Conservation (phyloP, 2,329 filamentous ascomycete genomes). For the Penicillium sp. region DNA sequence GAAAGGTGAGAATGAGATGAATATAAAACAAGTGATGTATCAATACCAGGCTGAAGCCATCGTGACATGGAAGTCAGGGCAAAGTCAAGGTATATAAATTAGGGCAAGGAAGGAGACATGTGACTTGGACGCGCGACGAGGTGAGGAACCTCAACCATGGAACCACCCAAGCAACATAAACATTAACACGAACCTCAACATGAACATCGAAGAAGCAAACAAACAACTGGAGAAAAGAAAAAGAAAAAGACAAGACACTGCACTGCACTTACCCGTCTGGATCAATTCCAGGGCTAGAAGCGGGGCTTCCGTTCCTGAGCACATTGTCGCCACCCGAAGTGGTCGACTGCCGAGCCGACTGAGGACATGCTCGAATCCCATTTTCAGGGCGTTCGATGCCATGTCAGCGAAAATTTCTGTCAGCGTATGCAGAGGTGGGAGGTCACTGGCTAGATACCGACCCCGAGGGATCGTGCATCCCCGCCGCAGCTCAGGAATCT, state of each 20-base stretch:
- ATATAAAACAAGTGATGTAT: background rate
- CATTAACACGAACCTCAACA: background rate
- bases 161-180: background rate
- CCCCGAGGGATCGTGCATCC: constrained; percentile 1
- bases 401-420: constrained; percentile 34
- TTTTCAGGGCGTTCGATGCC: constrained; percentile 23
- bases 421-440: constrained; percentile 30
- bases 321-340: constrained; percentile 68
- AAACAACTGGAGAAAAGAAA: background rate
- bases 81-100: background rate
- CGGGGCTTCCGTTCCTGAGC: constrained; percentile 75
- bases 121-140: background rate
- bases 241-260: background rate
- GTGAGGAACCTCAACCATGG: background rate
- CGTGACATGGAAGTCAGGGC: too few relatives aligned
- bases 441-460: constrained; percentile 20
- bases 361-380: constrained; percentile 48
- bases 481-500: constrained; percentile 26
- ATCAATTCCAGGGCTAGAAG: constrained; percentile 65
- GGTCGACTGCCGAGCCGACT: constrained; percentile 34
- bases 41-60: background rate
- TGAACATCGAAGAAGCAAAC: background rate
- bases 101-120: constrained; percentile 1
- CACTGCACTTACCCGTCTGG: constrained; percentile 43
- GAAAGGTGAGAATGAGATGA: background rate